Evolutionary conservation across 805 yeast species (phyloP).

Genomic region (Priceomyces carsonii): DNA sequence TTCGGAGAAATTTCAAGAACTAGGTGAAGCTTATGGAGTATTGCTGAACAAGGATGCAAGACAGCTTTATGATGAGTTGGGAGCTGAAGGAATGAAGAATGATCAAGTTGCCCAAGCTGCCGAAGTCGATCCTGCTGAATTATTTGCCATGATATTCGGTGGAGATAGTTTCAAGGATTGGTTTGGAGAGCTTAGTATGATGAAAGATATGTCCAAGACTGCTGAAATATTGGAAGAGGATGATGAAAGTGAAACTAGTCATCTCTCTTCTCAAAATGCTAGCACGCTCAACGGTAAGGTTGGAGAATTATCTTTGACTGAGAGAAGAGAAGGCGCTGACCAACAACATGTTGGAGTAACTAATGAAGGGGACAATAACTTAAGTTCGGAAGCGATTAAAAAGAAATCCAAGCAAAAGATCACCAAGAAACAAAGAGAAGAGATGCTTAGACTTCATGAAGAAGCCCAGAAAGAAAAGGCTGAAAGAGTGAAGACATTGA

Average conservation of each 20-base stretch:
- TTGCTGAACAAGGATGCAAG: slow-evolving; percentile 73
- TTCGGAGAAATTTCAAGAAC: slow-evolving; percentile 78
- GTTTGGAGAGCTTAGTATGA: slow-evolving; percentile 79
- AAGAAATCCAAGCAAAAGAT: slow-evolving; percentile 33
- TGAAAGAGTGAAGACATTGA: slow-evolving; percentile 51
- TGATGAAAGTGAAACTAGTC: slow-evolving; percentile 27
- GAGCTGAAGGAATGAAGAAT: slow-evolving; percentile 60
- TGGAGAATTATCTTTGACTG: slow-evolving; percentile 13
- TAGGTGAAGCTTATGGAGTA: slow-evolving; percentile 70
- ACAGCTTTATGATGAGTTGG: slow-evolving; percentile 76
- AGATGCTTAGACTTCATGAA: slow-evolving; percentile 50
- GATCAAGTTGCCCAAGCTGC: slow-evolving; percentile 67
- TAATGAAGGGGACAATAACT: background rate
- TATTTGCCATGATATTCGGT: slow-evolving; percentile 81
- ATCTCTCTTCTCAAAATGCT: slow-evolving; percentile 1
- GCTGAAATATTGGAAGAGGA: slow-evolving; percentile 50
- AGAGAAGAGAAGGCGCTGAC: slow-evolving; percentile 8
- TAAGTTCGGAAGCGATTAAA: slow-evolving; percentile 22
- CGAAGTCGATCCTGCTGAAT: slow-evolving; percentile 74
- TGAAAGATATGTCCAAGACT: slow-evolving; percentile 70
- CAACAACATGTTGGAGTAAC: slow-evolving; percentile 2
- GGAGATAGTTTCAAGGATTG: slow-evolving; percentile 78
- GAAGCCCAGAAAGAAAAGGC: slow-evolving; percentile 53
- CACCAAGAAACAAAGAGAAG: slow-evolving; percentile 45
- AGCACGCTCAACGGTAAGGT: slow-evolving; percentile 9